Base-by-base conservation (phyloP, 2,329 filamentous ascomycete genomes). In the Aspergillus sp. region DNA sequence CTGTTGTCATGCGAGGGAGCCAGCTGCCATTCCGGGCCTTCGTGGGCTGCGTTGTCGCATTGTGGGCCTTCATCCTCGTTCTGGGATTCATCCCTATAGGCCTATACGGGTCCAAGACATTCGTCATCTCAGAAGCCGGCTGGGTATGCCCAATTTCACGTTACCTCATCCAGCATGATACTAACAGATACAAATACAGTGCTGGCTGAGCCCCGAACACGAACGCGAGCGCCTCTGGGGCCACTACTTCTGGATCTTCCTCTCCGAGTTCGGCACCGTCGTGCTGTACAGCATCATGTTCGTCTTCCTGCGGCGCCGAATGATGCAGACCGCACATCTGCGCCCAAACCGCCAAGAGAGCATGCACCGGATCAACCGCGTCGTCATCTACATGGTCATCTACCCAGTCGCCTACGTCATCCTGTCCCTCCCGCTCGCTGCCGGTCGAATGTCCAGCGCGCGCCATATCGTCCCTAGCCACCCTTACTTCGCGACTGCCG, bases 391-490 rank as follows among this genome's bases (percentile, higher is more conserved):
- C 68, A 78, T 78, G 76, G 73, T 78, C 57, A 72, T 78, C 41
- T 78, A 78, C 56, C 76, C 76, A 2, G 55, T 81, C 11, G 75
- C 73, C 8, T 90, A 90, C 68, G 80, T 83, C 2, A 70, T 86
- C 11, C 60, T 84, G 50, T 89, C 87, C 58, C 78, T 91, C 35
- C 88, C 88, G 0, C 78, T 84, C 11, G 85, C 85, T 1, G 75
- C 73, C 5, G 76, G 73, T 9, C 73, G 76, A 24, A 78, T 78
- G 75, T 68, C 70, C 6, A 70, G 69, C 2, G 73, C 72, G 19
- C 66, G 69, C 4, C 68, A 72, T 17, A 43, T 67, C n/a, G 52
- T 62, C 3, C 70, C 73, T 3, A 72, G 73, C 43, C 68, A 68
- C n/a, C 72, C 75, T 12, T 79, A 80, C 59, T 78, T 83, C 43